Evolutionary conservation across 1,139 yeast species (phyloP).

Genomic region (Taiozyma sp.): DNA sequence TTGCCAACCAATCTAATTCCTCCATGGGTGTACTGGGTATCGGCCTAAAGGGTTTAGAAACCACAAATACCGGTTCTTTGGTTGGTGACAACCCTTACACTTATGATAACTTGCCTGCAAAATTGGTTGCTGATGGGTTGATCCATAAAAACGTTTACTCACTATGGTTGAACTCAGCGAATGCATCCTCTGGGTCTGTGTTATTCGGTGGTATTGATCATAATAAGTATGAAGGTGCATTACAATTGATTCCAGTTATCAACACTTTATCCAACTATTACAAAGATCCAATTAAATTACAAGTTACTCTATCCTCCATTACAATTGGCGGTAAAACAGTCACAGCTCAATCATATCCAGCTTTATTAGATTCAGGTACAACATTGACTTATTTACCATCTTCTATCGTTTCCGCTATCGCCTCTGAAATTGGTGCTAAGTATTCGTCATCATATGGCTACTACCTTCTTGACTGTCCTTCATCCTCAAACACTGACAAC

Average conservation of each 20-base stretch:
- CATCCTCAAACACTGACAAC: constrained; percentile 39
- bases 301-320: constrained; percentile 41
- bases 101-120: constrained; percentile 56
- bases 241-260: constrained; percentile 41
- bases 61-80: constrained; percentile 30
- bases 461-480: constrained; percentile 16
- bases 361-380: constrained; percentile 66
- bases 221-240: constrained; percentile 42
- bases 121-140: constrained; percentile 46
- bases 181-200: constrained; percentile 39
- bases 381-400: constrained; percentile 52
- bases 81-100: constrained; percentile 17
- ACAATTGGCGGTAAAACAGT: constrained; percentile 24
- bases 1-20: constrained; percentile 51
- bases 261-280: constrained; percentile 29
- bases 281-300: constrained; percentile 33
- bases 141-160: constrained; percentile 52
- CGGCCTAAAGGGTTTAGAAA: constrained; percentile 52
- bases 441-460: constrained; percentile 25
- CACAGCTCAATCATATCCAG: constrained; percentile 30
- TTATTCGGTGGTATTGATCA: constrained; percentile 59
- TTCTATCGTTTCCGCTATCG: constrained; percentile 35
- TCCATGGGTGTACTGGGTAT: constrained; percentile 61
- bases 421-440: constrained; percentile 32
- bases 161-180: constrained; percentile 38